phyloP scores from a whole-genome alignment of 2,329 filamentous ascomycete species.

The Colletotrichum lupini region DNA sequence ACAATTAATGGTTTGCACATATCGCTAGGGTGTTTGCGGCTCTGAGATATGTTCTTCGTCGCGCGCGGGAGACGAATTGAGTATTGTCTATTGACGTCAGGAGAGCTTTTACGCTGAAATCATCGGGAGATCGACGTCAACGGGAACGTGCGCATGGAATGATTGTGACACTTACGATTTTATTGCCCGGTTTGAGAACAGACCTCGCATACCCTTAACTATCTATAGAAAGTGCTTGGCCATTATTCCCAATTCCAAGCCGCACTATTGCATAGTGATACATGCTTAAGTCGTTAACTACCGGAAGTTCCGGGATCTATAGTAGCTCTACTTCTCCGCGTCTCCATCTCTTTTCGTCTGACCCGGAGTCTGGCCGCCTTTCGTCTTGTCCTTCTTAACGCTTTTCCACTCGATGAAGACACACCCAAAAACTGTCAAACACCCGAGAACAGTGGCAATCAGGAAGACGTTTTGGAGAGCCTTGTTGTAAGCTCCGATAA shows the following conservation, averaged over 20 bases:
- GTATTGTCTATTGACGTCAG: neutral
- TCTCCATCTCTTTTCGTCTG: neutral
- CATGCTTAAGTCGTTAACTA: neutral
- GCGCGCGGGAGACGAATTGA: neutral
- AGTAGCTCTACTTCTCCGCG: neutral
- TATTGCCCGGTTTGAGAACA: neutral
- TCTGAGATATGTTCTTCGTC: neutral
- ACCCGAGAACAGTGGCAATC: slow-evolving; percentile 47
- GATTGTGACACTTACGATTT: neutral
- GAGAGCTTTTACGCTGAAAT: neutral
- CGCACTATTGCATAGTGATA: neutral
- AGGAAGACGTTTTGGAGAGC: slow-evolving; percentile 63
- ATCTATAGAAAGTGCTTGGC: neutral
- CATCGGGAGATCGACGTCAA: neutral
- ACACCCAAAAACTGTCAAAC: slow-evolving; percentile 17
- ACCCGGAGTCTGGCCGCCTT: neutral
- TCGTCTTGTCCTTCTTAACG: slow-evolving; percentile 3
- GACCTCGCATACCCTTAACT: neutral
- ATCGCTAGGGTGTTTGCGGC: neutral
- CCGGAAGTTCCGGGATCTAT: neutral
- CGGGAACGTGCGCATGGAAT: neutral
- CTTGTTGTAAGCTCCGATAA: slow-evolving; percentile 59
- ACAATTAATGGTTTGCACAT: neutral
- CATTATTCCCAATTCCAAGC: neutral
- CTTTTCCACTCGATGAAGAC: slow-evolving; percentile 33